Conservation (phyloP, 208 protist species). For the Leishmania gerbilli region DNA sequence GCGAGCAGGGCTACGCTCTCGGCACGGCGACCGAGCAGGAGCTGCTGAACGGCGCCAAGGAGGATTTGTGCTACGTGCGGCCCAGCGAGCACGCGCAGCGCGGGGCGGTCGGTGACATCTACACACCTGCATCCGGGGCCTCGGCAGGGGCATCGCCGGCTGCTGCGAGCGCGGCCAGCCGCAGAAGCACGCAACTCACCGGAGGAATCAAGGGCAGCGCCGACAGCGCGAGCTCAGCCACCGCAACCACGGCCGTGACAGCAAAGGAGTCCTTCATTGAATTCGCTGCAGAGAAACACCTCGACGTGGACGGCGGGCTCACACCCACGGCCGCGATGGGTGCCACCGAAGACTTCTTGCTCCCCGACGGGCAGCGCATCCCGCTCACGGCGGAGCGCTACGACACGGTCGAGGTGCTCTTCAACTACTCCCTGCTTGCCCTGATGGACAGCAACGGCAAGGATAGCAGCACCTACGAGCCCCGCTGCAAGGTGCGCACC, state of each 20-base stretch:
- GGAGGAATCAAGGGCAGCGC: not conserved
- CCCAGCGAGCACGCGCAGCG: slow-evolving; percentile 5
- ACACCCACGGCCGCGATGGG: not conserved
- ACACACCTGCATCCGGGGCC: not conserved
- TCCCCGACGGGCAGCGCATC: slow-evolving; percentile 90
- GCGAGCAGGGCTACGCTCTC: slow-evolving; percentile 85
- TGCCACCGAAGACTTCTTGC: slow-evolving; percentile 54
- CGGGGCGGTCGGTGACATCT: not conserved
- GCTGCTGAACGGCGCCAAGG: slow-evolving; percentile 90
- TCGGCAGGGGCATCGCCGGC: not conserved
- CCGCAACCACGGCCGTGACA: not conserved
- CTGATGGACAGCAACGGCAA: slow-evolving; percentile 21
- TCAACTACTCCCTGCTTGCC: slow-evolving; percentile 84
- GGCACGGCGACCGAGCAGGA: slow-evolving; percentile 89
- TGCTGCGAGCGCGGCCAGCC: not conserved
- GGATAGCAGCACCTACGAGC: slow-evolving; percentile 53
- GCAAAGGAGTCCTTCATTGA: not conserved
- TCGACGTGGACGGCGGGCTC: not conserved
- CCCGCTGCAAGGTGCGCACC: slow-evolving; percentile 73
- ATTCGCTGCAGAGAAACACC: not conserved
- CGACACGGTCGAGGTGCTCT: slow-evolving; percentile 78
- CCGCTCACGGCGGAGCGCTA: slow-evolving; percentile 68
- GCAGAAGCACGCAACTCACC: not conserved
- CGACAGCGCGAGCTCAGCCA: not conserved
- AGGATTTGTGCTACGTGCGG: slow-evolving; percentile 89